Base-by-base conservation (phyloP, 352 stramenopile genomes). In the Pythium coloratum region DNA sequence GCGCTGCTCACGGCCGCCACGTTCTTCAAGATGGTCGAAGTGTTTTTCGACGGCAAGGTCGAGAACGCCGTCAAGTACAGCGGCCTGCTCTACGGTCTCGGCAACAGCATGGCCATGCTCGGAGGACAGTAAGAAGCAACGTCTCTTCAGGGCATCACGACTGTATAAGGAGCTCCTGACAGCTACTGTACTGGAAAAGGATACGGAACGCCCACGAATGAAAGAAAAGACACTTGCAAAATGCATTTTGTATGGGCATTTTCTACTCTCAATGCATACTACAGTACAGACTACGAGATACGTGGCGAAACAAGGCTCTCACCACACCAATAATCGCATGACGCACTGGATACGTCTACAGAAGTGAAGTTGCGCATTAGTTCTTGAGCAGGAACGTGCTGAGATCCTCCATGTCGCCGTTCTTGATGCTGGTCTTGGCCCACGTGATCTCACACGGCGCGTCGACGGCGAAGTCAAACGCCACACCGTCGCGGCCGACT, bases 1-100 rank as follows among this genome's bases (percentile, higher is more conserved):
- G 96, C 91, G 28, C 79, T 99, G 46, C 88, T 99, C 58, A 99
- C 98, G 18, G 91, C 90, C 46, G 86, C 90, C 47, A 95, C 91
- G 26, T 97, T 97, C 70, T 97, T 98, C 78, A 93, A 93, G 76
- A 94, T 96, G 84, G 84, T 94, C 51, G 85, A 96, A 34, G 81
- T 93, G 33, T 94, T 94, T 65, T 96, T 94, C 56, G 82, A 96
- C 61, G 83, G 83, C 67, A 92, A 94, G 50, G 84, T 94, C 47
- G 83, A 91, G 57, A 94, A 92, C 55, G 84, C 85, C 56, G 64
- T 59, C 75, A 94, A 93, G 71, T 96, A 94, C 77, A 91, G 83
- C 49, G 88, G 88, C 12, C 86, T 94, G 46, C 82, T 96, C 58
- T 96, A 96, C 63, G 88, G 88, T 13, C 76, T 96, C 54, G 88